Conservation (phyloP, 148 eudicot species). For the Bassia scoparia region DNA sequence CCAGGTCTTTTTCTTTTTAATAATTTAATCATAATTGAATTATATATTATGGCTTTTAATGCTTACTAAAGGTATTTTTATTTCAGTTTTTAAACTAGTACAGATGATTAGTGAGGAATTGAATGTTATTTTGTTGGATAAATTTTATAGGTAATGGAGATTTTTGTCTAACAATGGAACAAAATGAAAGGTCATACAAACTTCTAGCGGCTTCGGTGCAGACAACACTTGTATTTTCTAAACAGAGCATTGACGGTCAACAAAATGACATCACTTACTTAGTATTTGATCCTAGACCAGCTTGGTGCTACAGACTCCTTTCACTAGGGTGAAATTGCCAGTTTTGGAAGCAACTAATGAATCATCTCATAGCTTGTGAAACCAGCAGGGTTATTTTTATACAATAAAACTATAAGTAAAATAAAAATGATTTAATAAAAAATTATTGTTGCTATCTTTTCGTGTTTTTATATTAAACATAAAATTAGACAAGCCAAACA, state of each 20-base stretch:
- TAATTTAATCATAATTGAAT: no score
- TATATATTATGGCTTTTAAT: background rate
- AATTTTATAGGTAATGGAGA: slow-evolving; percentile 58
- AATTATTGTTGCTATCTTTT: no score
- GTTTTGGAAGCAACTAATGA: slow-evolving; percentile 44
- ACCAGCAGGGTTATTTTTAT: no score
- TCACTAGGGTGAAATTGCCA: slow-evolving; percentile 53
- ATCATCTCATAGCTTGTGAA: slow-evolving; percentile 43
- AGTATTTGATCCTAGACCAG: slow-evolving; percentile 45
- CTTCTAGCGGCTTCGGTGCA: slow-evolving; percentile 74
- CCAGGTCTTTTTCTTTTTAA: background rate
- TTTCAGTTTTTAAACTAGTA: no score
- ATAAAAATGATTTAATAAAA: no score
- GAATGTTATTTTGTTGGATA: background rate
- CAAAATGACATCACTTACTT: slow-evolving; percentile 29
- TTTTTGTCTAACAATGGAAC: slow-evolving; percentile 66
- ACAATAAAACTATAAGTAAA: no score
- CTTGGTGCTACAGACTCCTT: slow-evolving; percentile 28
- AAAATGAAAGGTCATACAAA: slow-evolving; percentile 78
- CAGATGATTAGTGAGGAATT: no score
- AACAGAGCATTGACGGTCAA: slow-evolving; percentile 23
- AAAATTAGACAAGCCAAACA: no score
- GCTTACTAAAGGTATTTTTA: no score
- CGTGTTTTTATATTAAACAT: no score
- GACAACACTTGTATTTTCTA: slow-evolving; percentile 47